Conservation (phyloP, 129 eudicot genomes). For the Mikania micrantha region DNA sequence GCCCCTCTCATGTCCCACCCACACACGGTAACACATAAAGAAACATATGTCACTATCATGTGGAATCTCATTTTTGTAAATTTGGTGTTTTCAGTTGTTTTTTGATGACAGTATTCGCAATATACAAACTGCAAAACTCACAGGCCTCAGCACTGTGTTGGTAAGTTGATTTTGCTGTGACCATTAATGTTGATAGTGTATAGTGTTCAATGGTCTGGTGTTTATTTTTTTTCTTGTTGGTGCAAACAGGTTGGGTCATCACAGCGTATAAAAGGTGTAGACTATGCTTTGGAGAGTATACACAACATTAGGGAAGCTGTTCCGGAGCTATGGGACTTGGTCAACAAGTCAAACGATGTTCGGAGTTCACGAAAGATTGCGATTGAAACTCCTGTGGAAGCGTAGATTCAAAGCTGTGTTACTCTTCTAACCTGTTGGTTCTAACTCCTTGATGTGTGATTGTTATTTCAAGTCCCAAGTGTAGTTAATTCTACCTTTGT, state of each 20-base stretch:
- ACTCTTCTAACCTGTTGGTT: neutral
- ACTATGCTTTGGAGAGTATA: constrained; percentile 78
- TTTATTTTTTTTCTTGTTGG: neutral
- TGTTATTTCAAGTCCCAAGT: neutral
- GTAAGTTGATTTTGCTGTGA: constrained; percentile 31
- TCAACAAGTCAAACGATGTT: constrained; percentile 43
- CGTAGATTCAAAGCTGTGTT: constrained; percentile 27
- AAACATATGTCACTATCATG: neutral
- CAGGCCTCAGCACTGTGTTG: constrained; percentile 71
- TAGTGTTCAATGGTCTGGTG: no score
- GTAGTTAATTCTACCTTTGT: neutral
- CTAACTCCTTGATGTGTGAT: constrained; percentile 8
- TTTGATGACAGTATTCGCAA: constrained; percentile 86
- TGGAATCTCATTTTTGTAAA: neutral
- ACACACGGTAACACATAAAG: no score
- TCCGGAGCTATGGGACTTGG: constrained; percentile 71
- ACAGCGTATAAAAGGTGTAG: constrained; percentile 44
- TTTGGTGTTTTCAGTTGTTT: constrained; percentile 54
- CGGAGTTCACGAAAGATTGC: constrained; percentile 40
- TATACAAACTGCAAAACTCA: constrained; percentile 49
- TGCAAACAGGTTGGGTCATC: constrained; percentile 57
- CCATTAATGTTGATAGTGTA: neutral
- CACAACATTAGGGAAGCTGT: constrained; percentile 81
- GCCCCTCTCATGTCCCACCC: no score
- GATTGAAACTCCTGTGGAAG: constrained; percentile 65